Evolutionary conservation across 2,329 filamentous ascomycete species (phyloP), one percentile per base, ranked within the genome.

Genomic region (Teratosphaeria nubilosa): DNA sequence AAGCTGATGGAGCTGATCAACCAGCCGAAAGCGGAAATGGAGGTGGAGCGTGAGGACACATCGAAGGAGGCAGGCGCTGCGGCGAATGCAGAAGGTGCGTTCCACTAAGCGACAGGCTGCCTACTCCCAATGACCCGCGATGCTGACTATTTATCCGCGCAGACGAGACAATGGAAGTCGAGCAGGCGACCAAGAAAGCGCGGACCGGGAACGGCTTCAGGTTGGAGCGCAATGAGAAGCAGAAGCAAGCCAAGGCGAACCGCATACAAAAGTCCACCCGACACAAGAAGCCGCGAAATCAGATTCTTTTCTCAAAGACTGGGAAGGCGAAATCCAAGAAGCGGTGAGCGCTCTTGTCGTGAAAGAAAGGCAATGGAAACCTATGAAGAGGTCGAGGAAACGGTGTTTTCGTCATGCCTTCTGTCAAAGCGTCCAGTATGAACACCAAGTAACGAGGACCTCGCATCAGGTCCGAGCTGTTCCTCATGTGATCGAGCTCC

Each of bases 1-100:
- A 96, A 94, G 76, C 80, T 96, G 60, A 80, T 91, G 69, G 90
- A 91, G 72, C 73, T 95, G 66, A 88, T 87, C 53, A 80, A 86
- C 58, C 85, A 91, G 70, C 86, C 89, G 60, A 90, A 88, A 72
- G 85, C 88, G 54, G 41, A 48, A 9, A 41, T 52, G 52, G 41
- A 34, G 24, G 50, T 48, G 25, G 27, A 54, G 51, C 54, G 50
- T 14, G 51, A 41, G 9, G 53, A 52, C 45, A 53, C 60, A 62
- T 60, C 59, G n/a, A 63, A 61, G 51, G 56, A 56, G 22, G 59
- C 57, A 34, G 60, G 62, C 27, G 57, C 59, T 32, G 61, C 64
- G 51, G 59, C 59, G 32, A 60, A 54, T 10, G 51, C 22, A n/a
- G 48, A 37, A 48, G 58, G 53, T 60, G 31, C 27, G 57, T 55